Evolutionary conservation across 306 rosid genomes (phyloP).

Genomic region (Mimosa bimucronata): DNA sequence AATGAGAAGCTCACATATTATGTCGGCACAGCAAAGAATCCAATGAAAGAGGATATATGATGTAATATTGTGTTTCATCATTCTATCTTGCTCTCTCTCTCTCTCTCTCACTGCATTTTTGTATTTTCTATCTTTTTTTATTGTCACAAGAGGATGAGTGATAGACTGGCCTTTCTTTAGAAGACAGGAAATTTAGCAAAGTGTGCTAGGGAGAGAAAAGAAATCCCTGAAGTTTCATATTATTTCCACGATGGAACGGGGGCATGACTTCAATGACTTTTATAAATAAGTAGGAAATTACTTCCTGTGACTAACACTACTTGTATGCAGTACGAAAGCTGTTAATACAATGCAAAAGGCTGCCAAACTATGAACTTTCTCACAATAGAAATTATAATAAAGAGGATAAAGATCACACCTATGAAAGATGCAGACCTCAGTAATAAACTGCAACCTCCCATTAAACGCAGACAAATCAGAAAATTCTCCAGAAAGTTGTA

Average conservation of each 20-base stretch:
- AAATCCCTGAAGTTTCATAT: background rate
- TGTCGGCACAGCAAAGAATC: background rate
- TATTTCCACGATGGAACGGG: background rate
- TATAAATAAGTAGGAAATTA: background rate
- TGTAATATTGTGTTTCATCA: background rate
- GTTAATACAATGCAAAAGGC: constrained; percentile 8
- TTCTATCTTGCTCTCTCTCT: background rate
- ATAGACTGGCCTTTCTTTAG: background rate
- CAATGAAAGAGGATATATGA: background rate
- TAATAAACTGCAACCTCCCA: constrained; percentile 39
- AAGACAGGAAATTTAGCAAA: background rate
- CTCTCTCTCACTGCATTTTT: background rate
- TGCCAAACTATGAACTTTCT: background rate
- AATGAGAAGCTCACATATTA: constrained; percentile 29
- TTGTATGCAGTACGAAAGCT: background rate
- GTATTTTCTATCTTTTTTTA: background rate
- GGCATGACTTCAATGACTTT: background rate
- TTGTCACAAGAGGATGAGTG: background rate
- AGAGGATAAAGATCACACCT: constrained; percentile 31
- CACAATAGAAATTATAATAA: constrained; percentile 7
- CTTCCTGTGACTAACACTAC: constrained; percentile 1
- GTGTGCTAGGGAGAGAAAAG: background rate
- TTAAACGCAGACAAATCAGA: constrained; percentile 38
- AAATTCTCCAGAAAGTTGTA: constrained; percentile 36
- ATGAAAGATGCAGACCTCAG: constrained; percentile 45